Evolutionary conservation across 2,329 filamentous ascomycete species (phyloP).

Genomic region (Epichloe sibirici): DNA sequence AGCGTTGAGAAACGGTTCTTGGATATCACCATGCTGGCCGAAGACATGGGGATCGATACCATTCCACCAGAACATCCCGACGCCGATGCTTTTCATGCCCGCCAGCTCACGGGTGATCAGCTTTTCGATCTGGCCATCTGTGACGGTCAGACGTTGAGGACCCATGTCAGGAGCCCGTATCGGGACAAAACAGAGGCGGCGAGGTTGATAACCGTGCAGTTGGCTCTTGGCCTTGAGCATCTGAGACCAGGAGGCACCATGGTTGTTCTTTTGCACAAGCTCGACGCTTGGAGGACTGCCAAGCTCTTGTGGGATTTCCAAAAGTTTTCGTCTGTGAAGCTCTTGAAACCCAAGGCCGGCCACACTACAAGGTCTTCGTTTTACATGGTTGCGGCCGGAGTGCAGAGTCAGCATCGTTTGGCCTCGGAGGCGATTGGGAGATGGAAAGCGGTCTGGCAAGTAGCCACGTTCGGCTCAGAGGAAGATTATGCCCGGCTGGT

Average conservation of each 20-base stretch:
- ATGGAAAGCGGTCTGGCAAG: constrained; percentile 29
- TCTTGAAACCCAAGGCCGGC: constrained; percentile 31
- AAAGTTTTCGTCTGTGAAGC: constrained; percentile 26
- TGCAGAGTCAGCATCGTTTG: constrained; percentile 20
- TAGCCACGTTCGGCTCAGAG: constrained; percentile 25
- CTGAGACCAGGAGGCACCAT: constrained; percentile 35
- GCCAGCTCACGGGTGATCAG: constrained; percentile 13
- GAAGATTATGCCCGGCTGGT: constrained; percentile 11
- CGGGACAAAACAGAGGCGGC: constrained; percentile 22
- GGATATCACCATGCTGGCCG: constrained; percentile 40
- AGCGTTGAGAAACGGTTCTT: constrained; percentile 15
- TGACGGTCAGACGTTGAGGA: constrained; percentile 33
- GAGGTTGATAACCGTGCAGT: constrained; percentile 25
- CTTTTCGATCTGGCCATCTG: constrained; percentile 33
- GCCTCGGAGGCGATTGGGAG: constrained; percentile 22
- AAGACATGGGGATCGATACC: constrained; percentile 26
- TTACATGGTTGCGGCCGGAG: constrained; percentile 36
- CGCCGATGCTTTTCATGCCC: constrained; percentile 10
- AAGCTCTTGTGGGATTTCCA: constrained; percentile 25
- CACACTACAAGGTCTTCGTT: constrained; percentile 37
- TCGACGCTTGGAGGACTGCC: constrained; percentile 28
- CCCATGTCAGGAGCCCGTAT: constrained; percentile 20
- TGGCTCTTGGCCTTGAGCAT: constrained; percentile 33
- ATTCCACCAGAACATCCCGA: constrained; percentile 20
- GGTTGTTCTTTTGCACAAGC: constrained; percentile 36